Base-by-base conservation (phyloP, 192 early-diverging fungal species). In the Backusella westeae region DNA sequence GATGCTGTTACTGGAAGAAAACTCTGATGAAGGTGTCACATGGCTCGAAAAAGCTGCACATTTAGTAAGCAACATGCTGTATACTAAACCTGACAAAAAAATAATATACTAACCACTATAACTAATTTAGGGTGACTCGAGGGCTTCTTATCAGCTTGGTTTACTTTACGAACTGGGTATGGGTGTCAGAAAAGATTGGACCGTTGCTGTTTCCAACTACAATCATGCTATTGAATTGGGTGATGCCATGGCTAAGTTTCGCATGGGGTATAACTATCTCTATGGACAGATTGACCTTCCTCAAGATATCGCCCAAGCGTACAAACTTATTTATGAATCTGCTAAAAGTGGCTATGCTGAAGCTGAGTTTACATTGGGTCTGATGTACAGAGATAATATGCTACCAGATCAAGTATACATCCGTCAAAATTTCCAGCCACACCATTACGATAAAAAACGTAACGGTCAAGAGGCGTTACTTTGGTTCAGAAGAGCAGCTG, bases 401-500 rank as follows among this genome's bases (percentile, higher is more conserved):
- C 10, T 63, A 14, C 56, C 56, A 63, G 56, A 63, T 63, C 56
- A 63, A 26, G 56, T 63, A 14, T 63, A 63, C n/a, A 63, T 63
- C 21, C 56, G 56, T 63, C 56, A 17, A 46, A 71, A 44, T 71
- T 29, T 17, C 70, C 39, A 63, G 41, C 35, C 26, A 23, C 68
- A 34, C 34, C 21, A 53, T 66, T 15, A 29, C 12, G 56, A 63
- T 29, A 63, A 63, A 63, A 63, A 81, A 6, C 36, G 74, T 63
- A 63, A 63, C 23, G 56, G 56, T 8, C 67, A 68, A 7, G 44
- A 42, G 17, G 83, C 83, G 0, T 63, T 82, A 65, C n/a, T 66
- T 14, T 86, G 81, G 81, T 86, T 81, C 63, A 76, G 76, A 34
- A 74, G 81, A 34, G 76, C 85, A 15, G 84, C 78, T 14, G 69